Evolutionary conservation across 495 filamentous ascomycete species (phyloP), one percentile per base, ranked within the genome.

Genomic region (Arthonia radiata): DNA sequence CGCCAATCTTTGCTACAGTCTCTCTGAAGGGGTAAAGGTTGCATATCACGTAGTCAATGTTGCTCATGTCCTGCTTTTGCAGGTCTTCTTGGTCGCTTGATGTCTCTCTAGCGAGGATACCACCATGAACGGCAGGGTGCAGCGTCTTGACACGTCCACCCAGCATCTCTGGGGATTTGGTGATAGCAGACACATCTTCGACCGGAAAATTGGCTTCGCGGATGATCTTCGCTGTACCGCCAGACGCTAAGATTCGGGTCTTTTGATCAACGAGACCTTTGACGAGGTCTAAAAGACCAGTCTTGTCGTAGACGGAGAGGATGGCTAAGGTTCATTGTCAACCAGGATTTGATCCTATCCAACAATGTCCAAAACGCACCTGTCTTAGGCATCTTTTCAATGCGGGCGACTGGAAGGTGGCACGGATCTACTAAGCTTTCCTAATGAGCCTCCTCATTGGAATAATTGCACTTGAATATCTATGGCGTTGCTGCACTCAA

Each of bases 1-100:
- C 89, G 42, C 91, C 90, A 56, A 86, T 67, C 58, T 92, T 89
- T 31, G 81, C 73, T 31, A 94, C 65, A 25, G 89, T 93, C 42
- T 93, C 80, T 59, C 92, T 90, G 66, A 97, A 94, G 8, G 82
- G 82, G 49, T 93, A 94, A 14, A 97, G 59, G 54, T 97, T 97
- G 71, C 86, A 94, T 41, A 94, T 73, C 33, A 94, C 82, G 43
- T 73, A 97, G 63, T 94, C 82, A 24, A 97, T 79, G 58, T 11
- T 26, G 23, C 22, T 18, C 14, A 23, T 24, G 53, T 80, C 91
- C 56, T 92, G 80, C 47, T 86, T 75, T 19, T 83, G 79, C 18
- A 97, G 71, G 45, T 97, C 86, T 52, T 89, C 80, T 57, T 91
- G 75, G 49, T 97, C 86, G 16, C 80, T 77, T 29, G 70, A 76